These are phyloP conservation scores for Diaporthe ilicicola DNA, from an alignment of 2,329 filamentous ascomycete species.

Conservation along the genomic window DNA sequence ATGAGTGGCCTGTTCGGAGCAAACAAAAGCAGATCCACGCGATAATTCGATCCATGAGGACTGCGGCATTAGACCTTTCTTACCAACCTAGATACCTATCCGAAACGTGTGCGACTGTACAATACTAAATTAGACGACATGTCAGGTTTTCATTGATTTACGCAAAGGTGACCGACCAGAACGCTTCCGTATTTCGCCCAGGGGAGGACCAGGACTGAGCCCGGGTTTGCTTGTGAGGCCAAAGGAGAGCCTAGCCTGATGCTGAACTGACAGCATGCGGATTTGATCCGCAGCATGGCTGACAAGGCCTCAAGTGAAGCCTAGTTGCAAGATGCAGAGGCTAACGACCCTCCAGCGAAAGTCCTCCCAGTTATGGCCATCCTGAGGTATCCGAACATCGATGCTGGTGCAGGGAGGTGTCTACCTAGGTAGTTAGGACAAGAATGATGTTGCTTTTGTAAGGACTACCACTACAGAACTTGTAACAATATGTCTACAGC, in stretches of 20 bases:
- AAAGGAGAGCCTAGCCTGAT: not conserved
- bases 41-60: conserved; percentile 43
- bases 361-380: not conserved
- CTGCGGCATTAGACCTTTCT: conserved; percentile 58
- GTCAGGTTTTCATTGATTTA: not conserved
- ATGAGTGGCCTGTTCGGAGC: conserved; percentile 26
- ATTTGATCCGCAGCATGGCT: not conserved
- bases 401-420: not conserved
- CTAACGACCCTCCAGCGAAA: not conserved
- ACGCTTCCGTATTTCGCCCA: not conserved
- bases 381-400: not conserved
- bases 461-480: not conserved
- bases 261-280: not conserved
- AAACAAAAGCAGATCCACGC: conserved; percentile 29
- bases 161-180: not conserved
- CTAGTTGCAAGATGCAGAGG: not conserved
- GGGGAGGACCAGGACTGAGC: not conserved
- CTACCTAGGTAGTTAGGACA: not conserved
- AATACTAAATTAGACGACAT: conserved; percentile 59
- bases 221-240: not conserved
- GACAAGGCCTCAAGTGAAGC: not conserved
- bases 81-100: conserved; percentile 47
- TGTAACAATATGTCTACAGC: not conserved
- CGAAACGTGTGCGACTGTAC: conserved; percentile 60
- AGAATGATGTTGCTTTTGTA: not conserved